Conservation (phyloP, 495 filamentous ascomycete genomes). For the Clohesyomyces aquaticus region DNA sequence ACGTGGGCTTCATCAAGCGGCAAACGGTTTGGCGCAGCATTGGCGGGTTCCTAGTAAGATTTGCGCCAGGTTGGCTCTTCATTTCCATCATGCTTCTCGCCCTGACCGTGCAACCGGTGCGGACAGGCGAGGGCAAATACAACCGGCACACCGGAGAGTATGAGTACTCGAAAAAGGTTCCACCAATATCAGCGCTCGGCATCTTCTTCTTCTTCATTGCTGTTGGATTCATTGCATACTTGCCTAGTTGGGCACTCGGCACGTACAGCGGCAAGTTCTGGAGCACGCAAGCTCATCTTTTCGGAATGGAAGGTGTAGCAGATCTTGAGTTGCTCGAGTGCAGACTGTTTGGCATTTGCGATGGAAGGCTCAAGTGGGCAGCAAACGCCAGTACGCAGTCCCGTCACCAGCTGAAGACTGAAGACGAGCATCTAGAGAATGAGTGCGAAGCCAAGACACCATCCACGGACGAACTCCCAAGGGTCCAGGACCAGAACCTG, state of each 20-base stretch:
- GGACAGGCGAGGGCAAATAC: no score
- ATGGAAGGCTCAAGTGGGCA: background rate
- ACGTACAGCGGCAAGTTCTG: slow-evolving; percentile 13
- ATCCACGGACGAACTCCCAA: background rate
- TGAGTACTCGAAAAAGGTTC: no score
- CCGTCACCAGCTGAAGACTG: background rate
- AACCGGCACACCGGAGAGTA: no score
- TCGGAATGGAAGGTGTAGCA: slow-evolving; percentile 46
- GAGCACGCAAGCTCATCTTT: slow-evolving; percentile 41
- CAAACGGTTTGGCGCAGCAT: background rate
- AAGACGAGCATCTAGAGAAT: no score
- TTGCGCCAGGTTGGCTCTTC: no score
- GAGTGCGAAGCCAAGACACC: background rate
- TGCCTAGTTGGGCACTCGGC: no score
- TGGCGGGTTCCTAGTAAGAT: no score
- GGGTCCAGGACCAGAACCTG: background rate
- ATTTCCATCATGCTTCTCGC: no score
- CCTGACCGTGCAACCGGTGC: no score
- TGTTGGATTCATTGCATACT: no score
- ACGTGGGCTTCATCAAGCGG: slow-evolving; percentile 25
- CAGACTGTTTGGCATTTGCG: background rate
- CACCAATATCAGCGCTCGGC: no score
- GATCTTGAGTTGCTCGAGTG: slow-evolving; percentile 37
- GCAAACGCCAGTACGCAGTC: background rate
- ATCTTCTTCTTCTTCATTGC: no score